Evolutionary conservation across 1,284 basidiomycete genomes (phyloP), one percentile per base, ranked within the genome.

Genomic region (Entoloma clypeatum): DNA sequence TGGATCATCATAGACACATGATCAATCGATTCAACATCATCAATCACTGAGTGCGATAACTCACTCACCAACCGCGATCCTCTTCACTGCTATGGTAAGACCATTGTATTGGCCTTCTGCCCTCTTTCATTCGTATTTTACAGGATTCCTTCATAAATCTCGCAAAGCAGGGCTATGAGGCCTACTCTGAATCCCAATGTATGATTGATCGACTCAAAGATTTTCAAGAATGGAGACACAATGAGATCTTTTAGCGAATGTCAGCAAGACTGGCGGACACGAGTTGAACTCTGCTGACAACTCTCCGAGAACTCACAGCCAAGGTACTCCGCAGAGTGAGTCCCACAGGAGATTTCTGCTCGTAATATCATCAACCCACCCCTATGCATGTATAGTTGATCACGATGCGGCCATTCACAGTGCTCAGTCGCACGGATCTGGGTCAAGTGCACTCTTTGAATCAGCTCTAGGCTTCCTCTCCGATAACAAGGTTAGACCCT

Each of bases 141-240:
- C 22, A 84, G 85, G 81, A 86, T 43, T 68, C 56, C 43, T 73
- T 87, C 48, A 69, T 86, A 26, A 76, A 75, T 49, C 57, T 88
- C 50, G 85, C 82, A 9, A 81, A 86, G 62, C 57, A 86, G 58
- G 78, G 80, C 51, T 60, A 65, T 49, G 55, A 71, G 28, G 67
- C 77, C 52, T 79, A 83, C 62, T 58, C 63, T 46, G 54, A 67
- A 11, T 69, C 67, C 16, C 60, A 65, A 21, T 52, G 64, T 64
- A 50, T 48, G 56, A 50, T 49, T 43, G 19, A 38, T 36, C 41
- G 16, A 37, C 39, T 36, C 23, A 36, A 22, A 36, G 22, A 13
- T 11, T 21, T 3, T 28, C 35, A 30, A 47, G 44, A 43, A 39
- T 30, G 32, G 17, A 26, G 30, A 46, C 48, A 36, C 26, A 33